These are phyloP conservation scores for Bisporella sp. DNA, from an alignment of 2,329 filamentous ascomycete species.

Conservation along the genomic window DNA sequence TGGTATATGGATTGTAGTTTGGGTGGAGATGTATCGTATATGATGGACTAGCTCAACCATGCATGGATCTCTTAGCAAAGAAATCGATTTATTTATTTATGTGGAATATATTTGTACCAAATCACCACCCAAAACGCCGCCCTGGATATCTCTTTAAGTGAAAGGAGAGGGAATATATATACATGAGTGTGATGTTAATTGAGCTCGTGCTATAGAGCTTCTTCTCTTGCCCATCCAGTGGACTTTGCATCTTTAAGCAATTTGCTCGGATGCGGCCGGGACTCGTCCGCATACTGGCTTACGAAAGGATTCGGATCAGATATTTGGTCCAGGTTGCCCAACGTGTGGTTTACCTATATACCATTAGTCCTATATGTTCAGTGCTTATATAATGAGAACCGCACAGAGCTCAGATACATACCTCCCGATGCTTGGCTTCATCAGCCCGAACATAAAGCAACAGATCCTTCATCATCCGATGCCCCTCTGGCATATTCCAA, in stretches of 20 bases:
- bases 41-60: too few relatives aligned
- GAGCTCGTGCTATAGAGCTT: slow-evolving; percentile 50
- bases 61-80: too few relatives aligned
- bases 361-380: slow-evolving; percentile 45
- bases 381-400: slow-evolving; percentile 57
- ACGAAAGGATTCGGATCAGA: slow-evolving; percentile 91
- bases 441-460: slow-evolving; percentile 86
- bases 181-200: too few relatives aligned
- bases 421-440: slow-evolving; percentile 82
- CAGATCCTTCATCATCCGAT: slow-evolving; percentile 77
- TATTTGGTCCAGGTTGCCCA: slow-evolving; percentile 78
- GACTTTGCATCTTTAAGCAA: slow-evolving; percentile 55
- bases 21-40: too few relatives aligned
- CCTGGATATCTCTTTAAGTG: too few relatives aligned
- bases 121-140: too few relatives aligned
- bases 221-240: slow-evolving; percentile 74
- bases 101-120: too few relatives aligned
- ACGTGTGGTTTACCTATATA: slow-evolving; percentile 82
- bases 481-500: slow-evolving; percentile 89
- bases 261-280: slow-evolving; percentile 62
- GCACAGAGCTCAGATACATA: slow-evolving; percentile 46
- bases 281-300: slow-evolving; percentile 67
- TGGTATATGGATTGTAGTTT: too few relatives aligned
- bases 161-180: too few relatives aligned
- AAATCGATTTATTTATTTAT: too few relatives aligned